Conservation (phyloP, 805 yeast species). For the Yamadazyma tumulicola region DNA sequence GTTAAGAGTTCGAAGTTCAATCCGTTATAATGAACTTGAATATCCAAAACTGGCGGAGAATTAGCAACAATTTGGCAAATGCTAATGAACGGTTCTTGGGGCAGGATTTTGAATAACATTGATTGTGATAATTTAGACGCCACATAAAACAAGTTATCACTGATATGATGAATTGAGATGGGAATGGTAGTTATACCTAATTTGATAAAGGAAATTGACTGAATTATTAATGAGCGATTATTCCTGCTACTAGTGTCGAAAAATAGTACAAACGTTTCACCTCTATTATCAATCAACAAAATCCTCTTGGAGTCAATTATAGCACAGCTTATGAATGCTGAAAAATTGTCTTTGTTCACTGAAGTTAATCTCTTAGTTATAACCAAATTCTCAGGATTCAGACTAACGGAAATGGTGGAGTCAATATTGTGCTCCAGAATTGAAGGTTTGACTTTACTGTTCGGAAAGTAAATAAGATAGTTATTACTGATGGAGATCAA, state of each 20-base stretch:
- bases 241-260: conserved; percentile 9
- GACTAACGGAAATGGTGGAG: conserved; percentile 11
- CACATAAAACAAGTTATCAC: conserved; percentile 24
- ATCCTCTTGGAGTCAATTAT: conserved; percentile 26
- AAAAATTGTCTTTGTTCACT: conserved; percentile 1
- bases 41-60: conserved; percentile 31
- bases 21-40: conserved; percentile 11
- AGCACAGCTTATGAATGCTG: conserved; percentile 9
- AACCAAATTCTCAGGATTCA: conserved; percentile 9
- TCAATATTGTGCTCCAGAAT: conserved; percentile 10
- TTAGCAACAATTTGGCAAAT: conserved; percentile 18
- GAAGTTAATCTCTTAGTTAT: conserved; percentile 17
- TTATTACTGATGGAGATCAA: conserved; percentile 23
- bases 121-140: conserved; percentile 30
- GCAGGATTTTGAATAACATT: conserved; percentile 23
- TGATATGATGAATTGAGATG: conserved; percentile 22
- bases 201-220: conserved; percentile 17
- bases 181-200: conserved; percentile 33
- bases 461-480: conserved; percentile 27
- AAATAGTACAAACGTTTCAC: conserved; percentile 24
- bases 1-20: conserved; percentile 14
- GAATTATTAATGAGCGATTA: conserved; percentile 1
- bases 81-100: conserved; percentile 23
- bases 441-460: conserved; percentile 11
- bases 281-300: conserved; percentile 25